Evolutionary conservation across 768 basidiomycete species (phyloP).

Genomic region (Phanerodontia chrysosporium): DNA sequence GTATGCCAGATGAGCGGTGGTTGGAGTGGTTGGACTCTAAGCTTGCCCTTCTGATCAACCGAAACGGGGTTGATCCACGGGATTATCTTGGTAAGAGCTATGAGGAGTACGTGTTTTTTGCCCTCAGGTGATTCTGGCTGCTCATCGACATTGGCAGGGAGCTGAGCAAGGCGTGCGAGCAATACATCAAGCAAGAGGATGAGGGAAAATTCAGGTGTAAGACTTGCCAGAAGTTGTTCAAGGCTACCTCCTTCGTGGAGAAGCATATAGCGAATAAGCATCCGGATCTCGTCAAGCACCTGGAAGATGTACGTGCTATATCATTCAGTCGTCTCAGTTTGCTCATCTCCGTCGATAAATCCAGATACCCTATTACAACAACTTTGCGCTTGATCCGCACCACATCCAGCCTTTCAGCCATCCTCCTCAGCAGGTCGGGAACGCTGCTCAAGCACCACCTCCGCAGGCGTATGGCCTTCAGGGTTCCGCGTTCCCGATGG

Average conservation of each 20-base stretch:
- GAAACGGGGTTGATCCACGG: constrained; percentile 75
- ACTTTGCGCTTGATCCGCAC: constrained; percentile 94
- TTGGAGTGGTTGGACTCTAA: constrained; percentile 85
- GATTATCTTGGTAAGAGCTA: constrained; percentile 87
- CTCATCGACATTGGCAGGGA: constrained; percentile 50
- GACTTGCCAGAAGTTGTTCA: constrained; percentile 95
- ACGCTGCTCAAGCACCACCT: constrained; percentile 63
- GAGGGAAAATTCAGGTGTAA: constrained; percentile 97
- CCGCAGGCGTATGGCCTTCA: constrained; percentile 85
- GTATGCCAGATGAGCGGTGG: constrained; percentile 75
- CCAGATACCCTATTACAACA: constrained; percentile 89
- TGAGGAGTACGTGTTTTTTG: constrained; percentile 80
- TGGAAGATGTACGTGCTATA: constrained; percentile 71
- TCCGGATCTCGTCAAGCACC: constrained; percentile 71
- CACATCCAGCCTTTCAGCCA: constrained; percentile 83
- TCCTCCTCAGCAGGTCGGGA: constrained; percentile 61
- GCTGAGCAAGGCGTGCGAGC: constrained; percentile 71
- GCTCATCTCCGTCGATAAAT: background rate
- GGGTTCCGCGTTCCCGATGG: constrained; percentile 37
- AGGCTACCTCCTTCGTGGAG: constrained; percentile 93
- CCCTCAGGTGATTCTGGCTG: too few species aligned
- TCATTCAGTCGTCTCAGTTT: constrained; percentile 7
- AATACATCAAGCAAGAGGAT: constrained; percentile 89
- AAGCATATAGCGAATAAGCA: constrained; percentile 98
- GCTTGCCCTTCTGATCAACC: constrained; percentile 74